phyloP scores from a whole-genome alignment of 1,284 basidiomycete genomes.

The Cystobasidium sp. region DNA sequence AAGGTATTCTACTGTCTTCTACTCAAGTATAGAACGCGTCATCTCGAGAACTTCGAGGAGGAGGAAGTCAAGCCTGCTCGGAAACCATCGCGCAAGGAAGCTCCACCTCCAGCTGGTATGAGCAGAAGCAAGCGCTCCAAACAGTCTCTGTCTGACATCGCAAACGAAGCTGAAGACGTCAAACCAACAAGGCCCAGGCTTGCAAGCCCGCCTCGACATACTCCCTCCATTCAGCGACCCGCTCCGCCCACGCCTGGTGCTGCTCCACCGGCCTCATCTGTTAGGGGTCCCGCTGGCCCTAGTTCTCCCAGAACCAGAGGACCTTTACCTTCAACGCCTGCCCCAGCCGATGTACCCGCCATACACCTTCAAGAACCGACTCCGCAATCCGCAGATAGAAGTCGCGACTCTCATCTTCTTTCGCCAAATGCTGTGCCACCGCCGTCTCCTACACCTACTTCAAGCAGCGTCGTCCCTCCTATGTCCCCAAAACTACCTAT shows the following conservation, averaged over 20 bases:
- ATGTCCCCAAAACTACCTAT: constrained; percentile 50
- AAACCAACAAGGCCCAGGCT: constrained; percentile 29
- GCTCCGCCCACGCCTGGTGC: constrained; percentile 40
- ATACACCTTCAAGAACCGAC: constrained; percentile 61
- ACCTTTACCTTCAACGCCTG: constrained; percentile 55
- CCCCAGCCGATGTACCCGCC: constrained; percentile 57
- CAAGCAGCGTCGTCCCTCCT: constrained; percentile 40
- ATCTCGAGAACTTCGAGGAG: constrained; percentile 70
- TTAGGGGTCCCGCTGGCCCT: constrained; percentile 43
- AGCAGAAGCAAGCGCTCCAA: constrained; percentile 45
- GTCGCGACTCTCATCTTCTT: constrained; percentile 46
- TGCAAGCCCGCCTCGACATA: constrained; percentile 33
- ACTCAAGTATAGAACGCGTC: constrained; percentile 72
- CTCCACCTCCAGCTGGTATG: constrained; percentile 5
- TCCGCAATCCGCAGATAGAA: constrained; percentile 54
- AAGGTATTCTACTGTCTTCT: constrained; percentile 90
- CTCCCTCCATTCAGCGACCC: constrained; percentile 42
- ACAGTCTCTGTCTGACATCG: constrained; percentile 50
- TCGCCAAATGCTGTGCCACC: constrained; percentile 47
- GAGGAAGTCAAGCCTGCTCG: constrained; percentile 54
- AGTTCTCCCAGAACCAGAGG: constrained; percentile 44
- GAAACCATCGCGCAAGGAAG: constrained; percentile 38
- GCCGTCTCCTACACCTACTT: constrained; percentile 11
- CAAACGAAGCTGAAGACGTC: constrained; percentile 40
- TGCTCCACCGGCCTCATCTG: constrained; percentile 20